Evolutionary conservation across 352 stramenopile genomes (phyloP), one percentile per base, ranked within the genome.

Genomic region (Blastocystis sp.): DNA sequence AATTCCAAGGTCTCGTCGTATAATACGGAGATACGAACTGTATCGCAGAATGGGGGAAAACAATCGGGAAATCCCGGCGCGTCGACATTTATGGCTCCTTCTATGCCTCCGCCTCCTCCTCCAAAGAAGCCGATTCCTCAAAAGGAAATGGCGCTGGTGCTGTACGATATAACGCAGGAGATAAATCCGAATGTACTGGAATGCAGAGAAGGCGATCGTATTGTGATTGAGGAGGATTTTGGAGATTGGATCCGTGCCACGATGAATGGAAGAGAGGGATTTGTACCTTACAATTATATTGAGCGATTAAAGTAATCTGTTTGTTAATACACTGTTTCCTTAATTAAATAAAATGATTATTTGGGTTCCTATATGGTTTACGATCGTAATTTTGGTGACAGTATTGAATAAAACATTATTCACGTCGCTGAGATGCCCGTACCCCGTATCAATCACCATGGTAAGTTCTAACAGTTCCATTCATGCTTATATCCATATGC

Each of bases 321-420:
- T 59, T n/a, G 50, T 59, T 59, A 59, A n/a, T 13, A 59, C 50
- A 59, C 20, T 3, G 11, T 59, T n/a, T 13, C 20, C 20, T n/a
- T 59, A n/a, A 2, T 2, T 59, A 59, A n/a, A 53, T 11, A 77
- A 56, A 53, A 88, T 88, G 77, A 79, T 88, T 29, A 79, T 79
- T 37, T 88, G 77, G 77, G 29, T 88, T 18, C 62, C 66, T 4
- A 88, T 88, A 56, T 88, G 77, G 77, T 88, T 88, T 66, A 43
- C 47, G 8, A 76, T 88, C 23, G 77, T 88, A 6, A 88, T 88
- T 50, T 41, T 55, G 29, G 77, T 88, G 77, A 88, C 77, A 29
- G 63, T 54, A 0, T 59, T 88, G 39, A 88, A 88, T 26, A 88
- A 88, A 54, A 88, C 53, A 41, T 56, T 88, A 13, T 88, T 88